Evolutionary conservation across 495 filamentous ascomycete genomes (phyloP), one percentile per base, ranked within the genome.

Genomic region (Chaetomium cochliodes): DNA sequence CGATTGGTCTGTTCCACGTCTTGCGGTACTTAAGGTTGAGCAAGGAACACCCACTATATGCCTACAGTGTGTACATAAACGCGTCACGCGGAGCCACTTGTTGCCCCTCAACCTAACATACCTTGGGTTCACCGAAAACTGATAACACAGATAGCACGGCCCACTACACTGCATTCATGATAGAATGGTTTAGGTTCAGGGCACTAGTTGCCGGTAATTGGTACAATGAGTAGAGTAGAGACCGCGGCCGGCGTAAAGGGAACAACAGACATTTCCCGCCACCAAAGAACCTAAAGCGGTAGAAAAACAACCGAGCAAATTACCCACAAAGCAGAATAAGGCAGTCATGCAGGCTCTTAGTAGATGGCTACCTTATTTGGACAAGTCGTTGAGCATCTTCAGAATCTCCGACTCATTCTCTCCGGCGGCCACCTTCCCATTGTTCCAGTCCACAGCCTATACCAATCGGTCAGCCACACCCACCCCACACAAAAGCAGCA

Each of bases 361-460:
- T 50, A 9, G 4, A 23, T 23, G 8, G 46, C 20, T 50, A 44
- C 72, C 67, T 85, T 82, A 60, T 37, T 83, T 82, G 62, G 82
- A 73, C 63, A 87, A 79, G 46, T 63, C 69, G 22, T 84, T 80
- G 20, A 97, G 76, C 82, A 97, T 84, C 70, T 87, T 88, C 69
- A 96, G 73, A 53, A 97, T 96, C 77, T 91, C 90, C 15, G 91
- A 93, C 79, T 93, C 86, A 65, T 88, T 84, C 53, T 89, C 88
- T 8, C 91, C 90, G 58, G 85, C 80, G 33, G 90, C 84, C 70
- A 87, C 92, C 72, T 85, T 86, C 60, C 94, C 96, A 77, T 92
- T 92, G 65, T 88, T 88, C 96, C 94, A 98, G 76, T 98, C 94
- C 26, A 98, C 96, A 58, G 84, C 84, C 90, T 92, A 70, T 60